Evolutionary conservation across 1,284 basidiomycete species (phyloP), one percentile per base, ranked within the genome.

Genomic region (Tilletia indica): DNA sequence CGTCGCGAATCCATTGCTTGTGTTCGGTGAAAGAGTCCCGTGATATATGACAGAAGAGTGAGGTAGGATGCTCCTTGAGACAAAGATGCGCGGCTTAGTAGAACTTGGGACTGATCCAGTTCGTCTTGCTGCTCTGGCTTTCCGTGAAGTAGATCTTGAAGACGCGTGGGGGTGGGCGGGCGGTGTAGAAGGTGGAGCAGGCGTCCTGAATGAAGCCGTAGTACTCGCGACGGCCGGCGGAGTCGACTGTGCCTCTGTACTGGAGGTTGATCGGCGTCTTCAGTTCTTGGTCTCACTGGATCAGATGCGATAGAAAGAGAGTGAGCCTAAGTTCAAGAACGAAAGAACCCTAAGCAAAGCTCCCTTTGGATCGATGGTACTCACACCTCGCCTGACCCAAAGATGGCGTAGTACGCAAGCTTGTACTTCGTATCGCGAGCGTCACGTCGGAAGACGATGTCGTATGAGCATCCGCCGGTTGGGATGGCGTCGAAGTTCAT

Each of bases 61-160:
- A 31, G 25, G 25, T 31, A 31, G 25, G 25, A 31, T 31, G 25
- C 0, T 64, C 61, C 31, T 67, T 34, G 39, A 25, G 25, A 38
- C 14, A 39, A n/a, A 19, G 34, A 67, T 25, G 19, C 36, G 39
- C 48, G 21, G 39, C 9, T 68, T 31, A 68, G 34, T 36, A 68
- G 34, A 21, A 68, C 31, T 68, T 68, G 45, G 67, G 67, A 16
- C 34, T 38, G 67, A 68, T 68, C 31, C 39, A 68, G 67, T 68
- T 68, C 14, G 31, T 68, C 21, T 39, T 68, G 67, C 67, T 68
- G 21, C 51, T 21, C 14, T 39, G 31, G 19, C n/a, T n/a, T 39
- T 68, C 67, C 25, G 67, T 68, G 67, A 68, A 39, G 51, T 68
- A 68, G 51, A 31, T 68, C 36, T 68, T 68, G 67, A 68, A 68